Conservation (phyloP, 140 eudicot genomes). For the Erigeron philadelphicus region DNA sequence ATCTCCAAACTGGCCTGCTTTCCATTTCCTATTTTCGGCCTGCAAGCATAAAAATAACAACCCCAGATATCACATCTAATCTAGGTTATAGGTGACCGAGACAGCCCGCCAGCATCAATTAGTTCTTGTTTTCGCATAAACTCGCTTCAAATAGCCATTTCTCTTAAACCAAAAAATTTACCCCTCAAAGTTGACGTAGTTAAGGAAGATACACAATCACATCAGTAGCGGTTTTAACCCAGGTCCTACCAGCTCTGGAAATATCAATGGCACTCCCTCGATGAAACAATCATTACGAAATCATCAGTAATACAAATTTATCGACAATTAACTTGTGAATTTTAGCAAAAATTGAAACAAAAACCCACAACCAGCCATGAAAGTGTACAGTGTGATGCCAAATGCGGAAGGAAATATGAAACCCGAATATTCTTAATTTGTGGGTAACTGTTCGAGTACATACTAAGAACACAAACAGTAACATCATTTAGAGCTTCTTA, state of each 20-base stretch:
- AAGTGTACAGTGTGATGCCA: neutral
- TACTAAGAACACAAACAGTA: no score
- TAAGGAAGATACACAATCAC: conserved; percentile 34
- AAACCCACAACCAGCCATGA: neutral
- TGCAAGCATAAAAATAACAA: conserved; percentile 26
- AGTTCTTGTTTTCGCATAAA: conserved; percentile 83
- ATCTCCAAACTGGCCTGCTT: conserved; percentile 72
- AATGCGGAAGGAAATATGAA: no score
- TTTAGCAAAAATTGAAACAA: neutral
- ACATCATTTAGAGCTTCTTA: no score
- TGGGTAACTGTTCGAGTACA: no score
- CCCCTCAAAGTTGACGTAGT: conserved; percentile 5
- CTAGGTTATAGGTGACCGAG: conserved; percentile 62
- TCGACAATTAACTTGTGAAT: neutral
- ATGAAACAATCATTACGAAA: conserved; percentile 35
- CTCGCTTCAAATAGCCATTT: conserved; percentile 43
- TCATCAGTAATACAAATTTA: neutral
- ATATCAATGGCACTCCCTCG: conserved; percentile 79
- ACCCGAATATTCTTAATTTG: no score
- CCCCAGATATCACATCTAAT: conserved; percentile 3
- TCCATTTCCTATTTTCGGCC: conserved; percentile 79
- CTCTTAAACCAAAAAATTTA: conserved; percentile 35
- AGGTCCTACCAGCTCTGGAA: conserved; percentile 91
- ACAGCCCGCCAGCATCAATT: conserved; percentile 85
- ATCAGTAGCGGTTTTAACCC: conserved; percentile 94